A percentile compares a stretch with the other conserved stretches of the same genome.
Evolutionary conservation across 2,329 filamentous ascomycete species (phyloP).

Genomic region (Aspergillus chevalieri): DNA sequence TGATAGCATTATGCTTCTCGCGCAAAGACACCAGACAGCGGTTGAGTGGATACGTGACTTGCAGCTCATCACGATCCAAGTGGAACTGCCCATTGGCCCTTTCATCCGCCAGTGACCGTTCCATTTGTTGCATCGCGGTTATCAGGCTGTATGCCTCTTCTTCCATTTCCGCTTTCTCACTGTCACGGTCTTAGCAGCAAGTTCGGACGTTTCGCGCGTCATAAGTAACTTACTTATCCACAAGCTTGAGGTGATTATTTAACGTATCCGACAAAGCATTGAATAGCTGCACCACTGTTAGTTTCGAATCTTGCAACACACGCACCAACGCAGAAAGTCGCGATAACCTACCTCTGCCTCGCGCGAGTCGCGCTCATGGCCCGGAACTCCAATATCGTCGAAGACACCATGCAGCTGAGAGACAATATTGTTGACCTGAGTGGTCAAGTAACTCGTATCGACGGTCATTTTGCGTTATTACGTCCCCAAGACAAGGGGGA

Average conservation of each 20-base stretch:
- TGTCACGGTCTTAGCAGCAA: conserved; percentile 21
- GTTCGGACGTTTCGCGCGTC: conserved; percentile 1
- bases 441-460: conserved; percentile 87
- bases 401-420: conserved; percentile 89
- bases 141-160: conserved; percentile 84
- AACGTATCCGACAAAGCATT: conserved; percentile 84
- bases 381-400: conserved; percentile 94
- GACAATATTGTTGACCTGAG: conserved; percentile 93
- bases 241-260: conserved; percentile 78
- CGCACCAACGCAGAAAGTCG: not conserved
- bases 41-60: conserved; percentile 75
- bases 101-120: conserved; percentile 75
- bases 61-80: conserved; percentile 60
- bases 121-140: conserved; percentile 86
- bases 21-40: conserved; percentile 73
- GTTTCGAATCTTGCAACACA: not conserved
- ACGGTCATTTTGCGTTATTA: conserved; percentile 46
- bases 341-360: conserved; percentile 69
- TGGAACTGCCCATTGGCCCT: conserved; percentile 60
- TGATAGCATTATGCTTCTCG: conserved; percentile 76
- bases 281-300: conserved; percentile 62
- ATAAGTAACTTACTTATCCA: conserved; percentile 54
- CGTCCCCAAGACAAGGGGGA: conserved; percentile 4
- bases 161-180: conserved; percentile 84
- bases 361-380: conserved; percentile 81